phyloP scores from a whole-genome alignment of 2,329 filamentous ascomycete species.

The Botrytis paeoniae region DNA sequence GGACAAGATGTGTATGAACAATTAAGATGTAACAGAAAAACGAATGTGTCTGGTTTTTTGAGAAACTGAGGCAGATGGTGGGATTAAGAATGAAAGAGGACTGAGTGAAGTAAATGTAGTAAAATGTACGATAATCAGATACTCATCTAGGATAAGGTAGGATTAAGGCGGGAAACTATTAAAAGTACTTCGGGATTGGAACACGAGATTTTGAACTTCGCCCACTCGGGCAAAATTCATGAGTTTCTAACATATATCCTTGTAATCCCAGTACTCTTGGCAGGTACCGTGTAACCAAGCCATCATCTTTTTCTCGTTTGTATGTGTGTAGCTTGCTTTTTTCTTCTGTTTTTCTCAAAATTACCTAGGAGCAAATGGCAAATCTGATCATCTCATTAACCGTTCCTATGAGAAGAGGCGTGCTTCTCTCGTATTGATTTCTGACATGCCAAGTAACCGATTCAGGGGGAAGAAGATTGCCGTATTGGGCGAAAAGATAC shows the following conservation, averaged over 20 bases:
- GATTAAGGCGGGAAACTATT: constrained; percentile 8
- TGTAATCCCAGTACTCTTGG: constrained; percentile 6
- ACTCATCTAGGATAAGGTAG: background rate
- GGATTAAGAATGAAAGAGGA: constrained; percentile 4
- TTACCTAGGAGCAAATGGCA: background rate
- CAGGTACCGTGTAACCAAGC: constrained; percentile 15
- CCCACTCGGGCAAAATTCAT: constrained; percentile 9
- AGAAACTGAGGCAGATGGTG: constrained; percentile 5
- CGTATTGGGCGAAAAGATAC: background rate
- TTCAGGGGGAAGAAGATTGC: background rate
- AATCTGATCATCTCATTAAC: background rate
- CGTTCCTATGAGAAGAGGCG: background rate
- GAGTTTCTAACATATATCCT: constrained; percentile 7
- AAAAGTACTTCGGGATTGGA: constrained; percentile 15
- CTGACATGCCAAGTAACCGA: constrained; percentile 6
- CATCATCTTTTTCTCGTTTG: background rate
- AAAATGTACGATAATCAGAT: background rate
- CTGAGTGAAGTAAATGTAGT: constrained; percentile 4
- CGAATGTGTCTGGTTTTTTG: constrained; percentile 11
- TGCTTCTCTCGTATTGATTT: constrained; percentile 16
- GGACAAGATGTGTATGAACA: constrained; percentile 6
- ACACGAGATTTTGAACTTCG: constrained; percentile 17
- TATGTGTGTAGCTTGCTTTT: background rate
- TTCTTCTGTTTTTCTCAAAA: background rate
- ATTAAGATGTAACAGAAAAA: constrained; percentile 5